Evolutionary conservation across 2,329 filamentous ascomycete genomes (phyloP), one percentile per base, ranked within the genome.

Genomic region (Paecilomyces sp.): DNA sequence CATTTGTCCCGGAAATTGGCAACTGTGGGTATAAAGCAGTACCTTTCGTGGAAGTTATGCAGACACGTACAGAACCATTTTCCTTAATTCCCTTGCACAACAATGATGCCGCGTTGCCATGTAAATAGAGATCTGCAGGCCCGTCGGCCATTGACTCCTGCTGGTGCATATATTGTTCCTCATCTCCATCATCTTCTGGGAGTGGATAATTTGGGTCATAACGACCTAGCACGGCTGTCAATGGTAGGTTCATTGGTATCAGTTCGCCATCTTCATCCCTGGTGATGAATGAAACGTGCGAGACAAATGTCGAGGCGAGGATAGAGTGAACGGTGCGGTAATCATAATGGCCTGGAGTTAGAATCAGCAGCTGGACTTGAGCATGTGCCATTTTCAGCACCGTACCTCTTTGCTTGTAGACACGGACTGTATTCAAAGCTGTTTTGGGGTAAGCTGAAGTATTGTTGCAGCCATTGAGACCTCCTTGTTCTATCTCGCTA

Each of bases 51-150:
- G 58, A 59, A 31, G 54, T 57, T 5, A 59, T 54, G 33, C 58
- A 59, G 30, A 59, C 58, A 13, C 54, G 31, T n/a, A 59, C 67
- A 68, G 41, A 66, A 61, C 22, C 65, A 62, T 57, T 63, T 61
- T 56, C 64, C 59, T 55, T 65, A 58, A 55, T 66, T 60, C 24
- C 62, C 61, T 34, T 63, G 62, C 57, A 69, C 62, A 34, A 60
- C 59, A 62, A 67, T 62, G 63, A 65, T 64, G 54, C 68, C 63
- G 75, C 77, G 80, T 63, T 82, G 78, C 22, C 77, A 74, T 57
- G 60, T 55, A 61, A 11, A 55, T 61, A 61, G 22, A 57, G 54
- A n/a, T 61, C 55, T 3, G 56, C 57, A 3, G 60, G 55, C 1
- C 60, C 57, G 12, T 50, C 47, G 3, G 4, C 13, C 15, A 61